Evolutionary conservation across 2,329 filamentous ascomycete species (phyloP).

Genomic region (Diaporthe citri): DNA sequence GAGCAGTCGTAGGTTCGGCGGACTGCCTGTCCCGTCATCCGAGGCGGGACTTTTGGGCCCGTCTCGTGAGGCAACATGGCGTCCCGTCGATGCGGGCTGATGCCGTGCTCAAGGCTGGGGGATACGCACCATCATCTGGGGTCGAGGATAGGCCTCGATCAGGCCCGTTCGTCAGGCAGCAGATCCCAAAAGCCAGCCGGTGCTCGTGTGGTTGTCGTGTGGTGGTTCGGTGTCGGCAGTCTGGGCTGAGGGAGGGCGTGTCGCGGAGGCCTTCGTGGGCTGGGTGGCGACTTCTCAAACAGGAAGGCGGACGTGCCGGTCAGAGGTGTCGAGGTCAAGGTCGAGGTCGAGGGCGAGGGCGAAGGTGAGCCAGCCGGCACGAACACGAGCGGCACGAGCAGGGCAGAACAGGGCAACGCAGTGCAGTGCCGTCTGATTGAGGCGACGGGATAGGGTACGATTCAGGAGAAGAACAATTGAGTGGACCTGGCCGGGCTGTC

Average conservation of each 20-base stretch:
- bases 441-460: slow-evolving; percentile 34
- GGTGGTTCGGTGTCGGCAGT: slow-evolving; percentile 27
- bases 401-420: neutral
- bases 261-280: slow-evolving; percentile 36
- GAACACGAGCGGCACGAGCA: slow-evolving; percentile 12
- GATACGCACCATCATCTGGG: slow-evolving; percentile 65
- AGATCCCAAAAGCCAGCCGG: slow-evolving; percentile 45
- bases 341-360: slow-evolving; percentile 14
- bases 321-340: slow-evolving; percentile 25
- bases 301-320: slow-evolving; percentile 32
- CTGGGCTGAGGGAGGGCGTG: slow-evolving; percentile 21
- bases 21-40: neutral
- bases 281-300: slow-evolving; percentile 34
- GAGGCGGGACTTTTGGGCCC: neutral
- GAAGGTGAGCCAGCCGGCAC: slow-evolving; percentile 25
- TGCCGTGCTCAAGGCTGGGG: slow-evolving; percentile 42
- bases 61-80: slow-evolving; percentile 12
- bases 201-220: slow-evolving; percentile 38
- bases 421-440: neutral
- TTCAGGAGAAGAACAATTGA: slow-evolving; percentile 41
- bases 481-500: slow-evolving; percentile 39
- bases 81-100: neutral
- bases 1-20: neutral
- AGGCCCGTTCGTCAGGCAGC: slow-evolving; percentile 43
- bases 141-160: slow-evolving; percentile 53